Conservation (phyloP, 768 basidiomycete species). For the Lentinula edodes region DNA sequence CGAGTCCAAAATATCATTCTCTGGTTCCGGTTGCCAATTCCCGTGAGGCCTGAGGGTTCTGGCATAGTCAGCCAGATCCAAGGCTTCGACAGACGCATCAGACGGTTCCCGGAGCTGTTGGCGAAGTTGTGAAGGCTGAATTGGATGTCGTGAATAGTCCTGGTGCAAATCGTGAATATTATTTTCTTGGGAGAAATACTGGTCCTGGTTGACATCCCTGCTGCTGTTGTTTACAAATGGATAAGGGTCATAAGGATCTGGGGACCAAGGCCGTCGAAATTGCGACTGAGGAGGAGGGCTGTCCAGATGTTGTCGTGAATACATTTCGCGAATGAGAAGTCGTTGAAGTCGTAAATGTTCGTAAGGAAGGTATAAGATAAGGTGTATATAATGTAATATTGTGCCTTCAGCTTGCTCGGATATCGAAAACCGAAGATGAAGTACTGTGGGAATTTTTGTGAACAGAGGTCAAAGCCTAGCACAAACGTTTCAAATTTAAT, state of each 20-base stretch:
- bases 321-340: background rate
- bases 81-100: conserved; percentile 63
- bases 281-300: conserved; percentile 43
- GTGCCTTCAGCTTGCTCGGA: background rate
- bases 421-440: background rate
- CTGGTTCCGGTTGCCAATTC: conserved; percentile 8
- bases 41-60: conserved; percentile 37
- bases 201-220: conserved; percentile 12
- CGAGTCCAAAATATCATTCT: conserved; percentile 11
- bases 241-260: conserved; percentile 45
- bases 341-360: background rate
- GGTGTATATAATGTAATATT: too few relatives aligned
- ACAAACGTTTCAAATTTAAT: too few relatives aligned
- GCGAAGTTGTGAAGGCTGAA: conserved; percentile 11
- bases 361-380: background rate
- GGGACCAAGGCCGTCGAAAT: conserved; percentile 64
- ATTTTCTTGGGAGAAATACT: conserved; percentile 11
- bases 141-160: conserved; percentile 15
- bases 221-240: conserved; percentile 19
- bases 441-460: background rate
- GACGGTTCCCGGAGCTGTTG: conserved; percentile 44
- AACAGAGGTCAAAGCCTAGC: too few relatives aligned
- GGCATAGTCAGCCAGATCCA: conserved; percentile 71
- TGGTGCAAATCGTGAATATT: conserved; percentile 7
- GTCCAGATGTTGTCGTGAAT: conserved; percentile 7